phyloP scores from a whole-genome alignment of 2,329 filamentous ascomycete genomes.

The Zarea fungicola region DNA sequence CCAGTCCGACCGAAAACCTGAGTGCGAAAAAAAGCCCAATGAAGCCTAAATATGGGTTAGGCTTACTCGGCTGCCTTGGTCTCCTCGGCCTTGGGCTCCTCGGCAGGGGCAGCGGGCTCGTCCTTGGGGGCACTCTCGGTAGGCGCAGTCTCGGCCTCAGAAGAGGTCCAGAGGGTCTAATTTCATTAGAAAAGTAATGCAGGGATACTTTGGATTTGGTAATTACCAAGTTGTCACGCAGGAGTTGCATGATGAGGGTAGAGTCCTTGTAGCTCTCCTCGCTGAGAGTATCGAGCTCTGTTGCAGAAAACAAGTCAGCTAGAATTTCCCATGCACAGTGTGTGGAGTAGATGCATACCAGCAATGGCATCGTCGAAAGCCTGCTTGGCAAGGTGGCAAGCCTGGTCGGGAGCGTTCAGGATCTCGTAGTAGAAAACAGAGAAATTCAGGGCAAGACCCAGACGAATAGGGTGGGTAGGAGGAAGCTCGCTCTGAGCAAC shows the following conservation, averaged over 20 bases:
- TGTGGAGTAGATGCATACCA: conserved; percentile 32
- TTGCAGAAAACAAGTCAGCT: conserved; percentile 8
- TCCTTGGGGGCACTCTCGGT: conserved; percentile 45
- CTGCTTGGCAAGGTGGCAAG: conserved; percentile 98
- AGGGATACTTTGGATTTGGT: conserved; percentile 20
- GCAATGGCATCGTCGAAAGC: conserved; percentile 98
- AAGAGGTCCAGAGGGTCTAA: conserved; percentile 98
- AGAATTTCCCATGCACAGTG: conserved; percentile 19
- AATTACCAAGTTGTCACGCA: conserved; percentile 92
- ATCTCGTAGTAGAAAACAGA: conserved; percentile 99
- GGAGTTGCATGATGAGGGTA: conserved; percentile 96
- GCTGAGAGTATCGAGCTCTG: conserved; percentile 91
- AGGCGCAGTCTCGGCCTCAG: conserved; percentile 78
- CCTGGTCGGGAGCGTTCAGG: conserved; percentile 95
- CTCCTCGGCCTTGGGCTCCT: conserved; percentile 54
- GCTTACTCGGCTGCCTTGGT: conserved; percentile 62
- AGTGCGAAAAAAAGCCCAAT: conserved; percentile 24
- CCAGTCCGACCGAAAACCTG: conserved; percentile 46
- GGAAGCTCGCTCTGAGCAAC: conserved; percentile 97
- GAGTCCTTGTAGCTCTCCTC: conserved; percentile 99
- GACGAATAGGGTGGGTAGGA: conserved; percentile 95
- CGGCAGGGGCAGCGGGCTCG: conserved; percentile 43
- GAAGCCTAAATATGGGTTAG: conserved; percentile 23
- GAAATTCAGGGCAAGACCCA: conserved; percentile 97
- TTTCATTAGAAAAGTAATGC: not conserved